A percentile compares a stretch with the other conserved stretches of the same genome.
Evolutionary conservation across 75 land plant species (phyloP).

Genomic region (Selaginella moellendorffii): DNA sequence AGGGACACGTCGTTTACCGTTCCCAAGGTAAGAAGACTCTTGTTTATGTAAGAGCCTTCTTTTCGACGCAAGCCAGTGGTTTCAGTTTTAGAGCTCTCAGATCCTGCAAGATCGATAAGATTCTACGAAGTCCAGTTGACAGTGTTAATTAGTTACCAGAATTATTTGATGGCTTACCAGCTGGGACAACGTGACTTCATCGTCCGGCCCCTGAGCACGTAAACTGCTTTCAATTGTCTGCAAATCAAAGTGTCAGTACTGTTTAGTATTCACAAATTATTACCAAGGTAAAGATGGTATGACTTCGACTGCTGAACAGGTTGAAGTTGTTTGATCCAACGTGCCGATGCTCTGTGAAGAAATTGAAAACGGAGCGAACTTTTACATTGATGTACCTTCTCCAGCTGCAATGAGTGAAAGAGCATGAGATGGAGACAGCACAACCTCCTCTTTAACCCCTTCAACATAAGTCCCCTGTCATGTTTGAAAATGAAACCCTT

Average conservation of each 20-base stretch:
- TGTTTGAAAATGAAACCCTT: constrained; percentile 1
- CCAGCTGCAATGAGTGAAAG: constrained; percentile 14
- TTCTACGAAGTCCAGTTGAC: background rate
- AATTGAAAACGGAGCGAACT: no score
- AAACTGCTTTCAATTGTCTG: background rate
- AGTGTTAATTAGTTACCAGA: background rate
- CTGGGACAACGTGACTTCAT: background rate
- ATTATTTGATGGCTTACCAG: background rate
- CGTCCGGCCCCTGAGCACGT: constrained; percentile 13
- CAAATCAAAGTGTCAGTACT: constrained; percentile 2
- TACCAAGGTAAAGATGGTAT: constrained; percentile 92
- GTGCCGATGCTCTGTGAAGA: constrained; percentile 74
- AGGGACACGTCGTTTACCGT: background rate
- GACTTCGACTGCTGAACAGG: constrained; percentile 82
- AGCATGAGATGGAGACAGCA: constrained; percentile 8
- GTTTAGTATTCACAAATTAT: background rate
- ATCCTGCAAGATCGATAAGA: background rate
- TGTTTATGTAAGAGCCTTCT: background rate
- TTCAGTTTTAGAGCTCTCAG: background rate
- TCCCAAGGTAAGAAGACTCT: background rate
- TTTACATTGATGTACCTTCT: constrained; percentile 12
- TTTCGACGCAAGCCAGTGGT: background rate
- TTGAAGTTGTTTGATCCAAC: constrained; percentile 95
- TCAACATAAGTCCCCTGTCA: constrained; percentile 17
- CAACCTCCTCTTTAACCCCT: constrained; percentile 12